Conservation (phyloP, 1,139 yeast genomes). For the Yamadazyma atmosphaerica region DNA sequence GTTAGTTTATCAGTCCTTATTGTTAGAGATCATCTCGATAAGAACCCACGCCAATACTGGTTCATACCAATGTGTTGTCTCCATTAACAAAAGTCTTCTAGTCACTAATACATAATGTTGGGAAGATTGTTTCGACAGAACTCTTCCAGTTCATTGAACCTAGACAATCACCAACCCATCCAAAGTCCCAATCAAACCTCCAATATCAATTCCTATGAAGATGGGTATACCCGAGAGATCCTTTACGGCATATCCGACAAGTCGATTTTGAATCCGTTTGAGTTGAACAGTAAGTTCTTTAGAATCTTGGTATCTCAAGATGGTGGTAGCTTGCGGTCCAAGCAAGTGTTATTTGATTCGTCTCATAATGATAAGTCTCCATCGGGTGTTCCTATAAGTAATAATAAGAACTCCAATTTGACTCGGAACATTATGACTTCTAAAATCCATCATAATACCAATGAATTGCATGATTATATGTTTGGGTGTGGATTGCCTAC, state of each 20-base stretch:
- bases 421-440: conserved; percentile 19
- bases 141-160: conserved; percentile 14
- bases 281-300: conserved; percentile 36
- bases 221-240: conserved; percentile 42
- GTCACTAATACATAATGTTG: conserved; percentile 18
- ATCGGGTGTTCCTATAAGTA: conserved; percentile 1
- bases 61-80: too few relatives aligned
- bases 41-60: too few relatives aligned
- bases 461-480: conserved; percentile 52
- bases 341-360: conserved; percentile 52
- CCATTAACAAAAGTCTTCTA: too few relatives aligned
- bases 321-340: conserved; percentile 49
- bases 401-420: conserved; percentile 5
- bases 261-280: conserved; percentile 28
- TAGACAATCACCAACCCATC: conserved; percentile 10
- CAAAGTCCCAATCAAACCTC: conserved; percentile 16
- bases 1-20: too few relatives aligned
- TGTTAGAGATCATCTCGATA: too few relatives aligned
- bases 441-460: conserved; percentile 38
- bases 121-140: conserved; percentile 31
- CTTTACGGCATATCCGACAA: conserved; percentile 42
- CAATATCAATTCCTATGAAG: conserved; percentile 33
- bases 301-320: conserved; percentile 53
- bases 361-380: conserved; percentile 20
- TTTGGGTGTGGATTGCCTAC: conserved; percentile 59